Percentiles rank a stretch among this genome's conserved stretches.
phyloP scores from a whole-genome alignment of 73 alveolate species.

The Tetrahymena borealis region DNA sequence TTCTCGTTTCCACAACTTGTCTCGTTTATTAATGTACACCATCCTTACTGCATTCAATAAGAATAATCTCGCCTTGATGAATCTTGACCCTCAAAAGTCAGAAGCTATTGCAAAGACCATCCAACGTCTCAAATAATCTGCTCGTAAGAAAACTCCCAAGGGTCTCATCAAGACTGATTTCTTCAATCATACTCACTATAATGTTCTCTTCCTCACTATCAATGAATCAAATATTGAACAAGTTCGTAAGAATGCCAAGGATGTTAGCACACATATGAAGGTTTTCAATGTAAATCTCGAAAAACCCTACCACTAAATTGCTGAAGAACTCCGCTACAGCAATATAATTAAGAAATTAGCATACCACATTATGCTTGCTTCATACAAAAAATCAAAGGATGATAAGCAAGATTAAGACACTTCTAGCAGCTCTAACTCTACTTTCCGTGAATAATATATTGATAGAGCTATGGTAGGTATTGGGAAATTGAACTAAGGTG shows the following conservation, averaged over 20 bases:
- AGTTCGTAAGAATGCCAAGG: not conserved
- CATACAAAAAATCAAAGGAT: not conserved
- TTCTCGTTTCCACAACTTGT: not conserved
- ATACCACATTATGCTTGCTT: not conserved
- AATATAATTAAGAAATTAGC: not conserved
- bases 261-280: not conserved
- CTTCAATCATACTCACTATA: not conserved
- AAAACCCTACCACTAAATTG: not conserved
- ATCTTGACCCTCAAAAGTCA: not conserved
- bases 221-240: not conserved
- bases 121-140: not conserved
- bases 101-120: not conserved
- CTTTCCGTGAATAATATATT: not conserved
- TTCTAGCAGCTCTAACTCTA: not conserved
- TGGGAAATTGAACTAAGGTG: not conserved
- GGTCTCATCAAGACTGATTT: not conserved
- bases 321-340: not conserved
- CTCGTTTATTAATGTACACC: not conserved
- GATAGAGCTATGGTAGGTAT: not conserved
- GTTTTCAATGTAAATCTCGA: not conserved
- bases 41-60: not conserved
- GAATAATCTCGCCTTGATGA: not conserved
- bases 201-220: not conserved
- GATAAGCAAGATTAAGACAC: not conserved
- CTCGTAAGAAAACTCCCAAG: not conserved